Evolutionary conservation across 2,329 filamentous ascomycete genomes (phyloP).

Genomic region (Saccharata proteae): DNA sequence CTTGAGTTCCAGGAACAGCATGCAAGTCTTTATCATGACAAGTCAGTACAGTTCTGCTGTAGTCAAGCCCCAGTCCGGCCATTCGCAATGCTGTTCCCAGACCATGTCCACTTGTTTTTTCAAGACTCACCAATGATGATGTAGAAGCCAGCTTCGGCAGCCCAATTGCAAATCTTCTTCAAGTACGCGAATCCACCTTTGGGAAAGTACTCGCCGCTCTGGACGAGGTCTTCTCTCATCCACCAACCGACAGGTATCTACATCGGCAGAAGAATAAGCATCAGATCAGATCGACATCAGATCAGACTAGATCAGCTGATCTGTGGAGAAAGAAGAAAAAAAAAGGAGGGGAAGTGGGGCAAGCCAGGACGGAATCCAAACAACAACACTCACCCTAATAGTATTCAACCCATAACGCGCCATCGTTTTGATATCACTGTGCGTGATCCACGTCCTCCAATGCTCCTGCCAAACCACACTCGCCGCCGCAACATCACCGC

Average conservation of each 20-base stretch:
- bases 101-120: not conserved
- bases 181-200: constrained; percentile 34
- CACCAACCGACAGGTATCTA: constrained; percentile 43
- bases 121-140: constrained; percentile 32
- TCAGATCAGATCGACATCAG: not conserved
- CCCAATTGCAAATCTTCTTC: constrained; percentile 35
- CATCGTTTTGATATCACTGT: constrained; percentile 39
- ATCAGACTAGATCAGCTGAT: no score
- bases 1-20: constrained; percentile 39
- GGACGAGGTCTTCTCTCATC: constrained; percentile 39
- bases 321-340: no score
- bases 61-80: not conserved
- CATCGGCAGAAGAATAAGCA: not conserved
- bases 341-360: no score
- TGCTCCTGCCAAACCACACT: constrained; percentile 38
- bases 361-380: no score
- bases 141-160: constrained; percentile 38
- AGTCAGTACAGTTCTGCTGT: not conserved
- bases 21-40: constrained; percentile 19
- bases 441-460: constrained; percentile 39
- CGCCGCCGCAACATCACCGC: constrained; percentile 21
- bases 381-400: constrained; percentile 25
- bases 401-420: constrained; percentile 40
- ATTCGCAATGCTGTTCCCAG: not conserved
- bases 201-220: constrained; percentile 39